Base-by-base conservation (phyloP, 345 rosid species). In the Citrus unshiu region DNA sequence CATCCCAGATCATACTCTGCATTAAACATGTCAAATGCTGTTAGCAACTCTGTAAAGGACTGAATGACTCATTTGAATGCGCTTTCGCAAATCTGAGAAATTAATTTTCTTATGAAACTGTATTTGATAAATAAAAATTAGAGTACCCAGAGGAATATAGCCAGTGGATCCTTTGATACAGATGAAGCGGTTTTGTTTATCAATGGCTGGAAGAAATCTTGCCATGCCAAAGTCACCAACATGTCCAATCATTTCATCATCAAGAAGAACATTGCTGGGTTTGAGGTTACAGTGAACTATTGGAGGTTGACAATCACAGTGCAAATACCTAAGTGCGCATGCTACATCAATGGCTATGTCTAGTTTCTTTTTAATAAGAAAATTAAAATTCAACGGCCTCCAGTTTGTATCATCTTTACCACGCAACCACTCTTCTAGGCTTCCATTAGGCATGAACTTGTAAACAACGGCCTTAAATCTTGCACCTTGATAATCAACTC, bases 1-100 rank as follows among this genome's bases (percentile, higher is more conserved):
- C 75, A 72, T 39, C 89, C 84, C 73, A 80, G 14, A 2, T 75
- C 87, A 75, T 86, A 84, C 39, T 86, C 85, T 84, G 61, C 19
- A 74, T 46, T 46, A 46, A 46, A 46, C 51, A 46, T 46, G 76
- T 25, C 8, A 39, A 37, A 46, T 0, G 3, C 5, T 46, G 51
- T 46, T 12, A 46, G 16, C 18, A 46, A 12, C 16, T 3, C 4
- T 12, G 0, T 46, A 46, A 46, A 46, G 51, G 16, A 12, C 16
- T 46, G 5, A 46, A 46, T 46, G 51, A 46, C 16, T 46, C 16
- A 12, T 46, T 46, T 46, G 16, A 46, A 46, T 46, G 51, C 51
- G 3, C 27, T 27, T 27, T 43, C 27, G 27, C 16, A 46, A 46
- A 46, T 46, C 0, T 46, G 51, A 46, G 51, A 46, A 46, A 43